Evolutionary conservation across 2,329 filamentous ascomycete species (phyloP), one percentile per base, ranked within the genome.

Genomic region (Boeremia exigua): DNA sequence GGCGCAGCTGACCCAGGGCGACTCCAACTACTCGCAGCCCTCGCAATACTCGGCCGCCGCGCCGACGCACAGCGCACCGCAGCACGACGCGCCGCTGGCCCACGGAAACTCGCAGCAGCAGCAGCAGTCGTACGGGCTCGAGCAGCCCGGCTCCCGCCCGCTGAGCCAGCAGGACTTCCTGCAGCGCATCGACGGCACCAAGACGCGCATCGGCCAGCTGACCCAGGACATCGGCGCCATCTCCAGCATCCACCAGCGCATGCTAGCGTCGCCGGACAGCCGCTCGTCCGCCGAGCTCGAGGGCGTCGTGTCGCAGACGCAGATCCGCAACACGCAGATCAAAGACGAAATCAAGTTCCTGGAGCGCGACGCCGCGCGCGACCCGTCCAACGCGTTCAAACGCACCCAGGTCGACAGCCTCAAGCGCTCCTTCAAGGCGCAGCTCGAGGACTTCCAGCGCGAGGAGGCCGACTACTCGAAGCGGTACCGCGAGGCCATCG

Each of bases 301-400:
- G 75, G 80, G 83, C 66, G 81, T 89, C 48, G 84, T 91, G 53
- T 80, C 86, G 40, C 81, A 90, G 65, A 92, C 89, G 5, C 88
- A 91, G 73, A 79, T 87, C 61, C 84, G 88, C 68, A 92, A 90
- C 78, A 87, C 84, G n/a, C 81, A 84, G 61, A 91, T 94, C 80
- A 88, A 89, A 72, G 87, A 91, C 70, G 86, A 90, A 77, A 90
- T 94, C 80, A 90, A 90, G 75, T 84, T 84, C 64, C 81, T 94
- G 50, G 89, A 92, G 77, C 80, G 79, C 58, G 90, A 94, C 74
- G 84, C 87, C 40, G 80, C 82, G 72, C 85, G 86, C 73, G 89
- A 88, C 72, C 78, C 80, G 50, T 81, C 81, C 61, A 88, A 87
- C 74, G 79, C 77, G 57, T 82, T 88, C 63, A 94, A 94, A 81